phyloP scores from a whole-genome alignment of 2,329 filamentous ascomycete species.

The Ustulina deusta region DNA sequence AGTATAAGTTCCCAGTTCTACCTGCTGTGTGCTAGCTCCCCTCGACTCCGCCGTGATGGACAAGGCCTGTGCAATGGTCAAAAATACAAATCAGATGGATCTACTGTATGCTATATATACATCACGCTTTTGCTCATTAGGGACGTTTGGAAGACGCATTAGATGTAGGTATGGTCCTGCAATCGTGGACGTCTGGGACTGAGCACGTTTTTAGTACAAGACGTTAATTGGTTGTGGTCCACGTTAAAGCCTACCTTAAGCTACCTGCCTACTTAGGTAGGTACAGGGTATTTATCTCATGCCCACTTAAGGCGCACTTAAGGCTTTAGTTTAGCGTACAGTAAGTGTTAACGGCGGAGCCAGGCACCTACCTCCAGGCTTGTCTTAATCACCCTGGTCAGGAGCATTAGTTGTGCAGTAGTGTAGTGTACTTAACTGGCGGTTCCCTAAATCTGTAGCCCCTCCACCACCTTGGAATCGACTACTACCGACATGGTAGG shows the following conservation, averaged over 20 bases:
- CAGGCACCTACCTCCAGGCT: too few relatives aligned
- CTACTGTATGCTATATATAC: not conserved
- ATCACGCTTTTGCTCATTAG: not conserved
- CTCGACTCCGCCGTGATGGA: not conserved
- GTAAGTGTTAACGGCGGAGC: too few relatives aligned
- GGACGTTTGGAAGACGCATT: not conserved
- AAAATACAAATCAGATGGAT: not conserved
- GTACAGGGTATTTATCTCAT: not conserved
- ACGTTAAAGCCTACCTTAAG: not conserved
- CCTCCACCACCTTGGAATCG: not conserved
- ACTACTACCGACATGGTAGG: not conserved
- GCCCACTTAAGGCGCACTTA: too few relatives aligned
- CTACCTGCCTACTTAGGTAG: not conserved
- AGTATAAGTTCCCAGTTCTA: not conserved
- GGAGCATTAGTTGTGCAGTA: not conserved
- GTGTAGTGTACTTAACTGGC: too few relatives aligned
- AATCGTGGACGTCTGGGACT: not conserved
- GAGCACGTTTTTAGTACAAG: slow-evolving; percentile 30
- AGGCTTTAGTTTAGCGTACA: too few relatives aligned
- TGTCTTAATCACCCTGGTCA: not conserved
- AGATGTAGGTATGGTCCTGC: not conserved
- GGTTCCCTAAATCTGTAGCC: not conserved
- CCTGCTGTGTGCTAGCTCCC: too few relatives aligned
- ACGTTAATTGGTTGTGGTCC: slow-evolving; percentile 26
- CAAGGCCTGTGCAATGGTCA: not conserved